phyloP scores from a whole-genome alignment of 352 stramenopile species.

The Ophiocytium majus region DNA sequence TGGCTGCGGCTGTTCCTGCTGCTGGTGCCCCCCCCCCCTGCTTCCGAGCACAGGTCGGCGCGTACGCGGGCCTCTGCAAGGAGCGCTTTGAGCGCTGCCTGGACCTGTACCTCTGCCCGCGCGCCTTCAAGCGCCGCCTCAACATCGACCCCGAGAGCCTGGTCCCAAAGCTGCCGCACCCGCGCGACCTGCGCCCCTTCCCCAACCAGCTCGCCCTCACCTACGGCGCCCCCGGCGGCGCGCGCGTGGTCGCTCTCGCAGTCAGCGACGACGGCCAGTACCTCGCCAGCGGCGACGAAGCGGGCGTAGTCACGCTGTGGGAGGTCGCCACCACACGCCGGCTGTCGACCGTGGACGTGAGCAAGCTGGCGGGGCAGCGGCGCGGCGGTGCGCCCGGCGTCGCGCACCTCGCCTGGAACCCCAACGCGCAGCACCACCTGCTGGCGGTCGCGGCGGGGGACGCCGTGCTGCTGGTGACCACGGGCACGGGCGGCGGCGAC shows the following conservation, averaged over 20 bases:
- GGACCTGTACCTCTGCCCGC: conserved; percentile 97
- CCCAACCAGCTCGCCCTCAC: conserved; percentile 82
- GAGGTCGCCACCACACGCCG: conserved; percentile 68
- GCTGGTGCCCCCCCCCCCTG: too few relatives aligned
- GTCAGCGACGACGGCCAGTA: conserved; percentile 95
- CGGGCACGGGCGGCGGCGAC: conserved; percentile 84
- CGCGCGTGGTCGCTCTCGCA: conserved; percentile 77
- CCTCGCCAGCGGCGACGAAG: conserved; percentile 88
- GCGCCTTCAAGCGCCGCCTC: conserved; percentile 86
- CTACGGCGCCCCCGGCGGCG: conserved; percentile 79
- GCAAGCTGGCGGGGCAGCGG: too few relatives aligned
- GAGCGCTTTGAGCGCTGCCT: conserved; percentile 99
- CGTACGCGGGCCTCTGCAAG: conserved; percentile 91
- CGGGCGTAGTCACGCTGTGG: conserved; percentile 89
- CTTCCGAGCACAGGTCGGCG: conserved; percentile 79
- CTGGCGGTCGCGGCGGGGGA: conserved; percentile 82
- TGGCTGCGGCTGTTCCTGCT: too few relatives aligned
- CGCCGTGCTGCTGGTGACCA: conserved; percentile 77
- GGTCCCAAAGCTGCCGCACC: conserved; percentile 91
- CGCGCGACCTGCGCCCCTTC: conserved; percentile 94
- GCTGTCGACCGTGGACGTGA: neutral
- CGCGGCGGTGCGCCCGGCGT: conserved; percentile 65
- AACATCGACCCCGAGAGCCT: conserved; percentile 95
- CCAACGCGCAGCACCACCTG: conserved; percentile 89
- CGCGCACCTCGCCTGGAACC: conserved; percentile 91